Evolutionary conservation across 805 yeast genomes (phyloP).

Genomic region (Lachancea dasiensis): DNA sequence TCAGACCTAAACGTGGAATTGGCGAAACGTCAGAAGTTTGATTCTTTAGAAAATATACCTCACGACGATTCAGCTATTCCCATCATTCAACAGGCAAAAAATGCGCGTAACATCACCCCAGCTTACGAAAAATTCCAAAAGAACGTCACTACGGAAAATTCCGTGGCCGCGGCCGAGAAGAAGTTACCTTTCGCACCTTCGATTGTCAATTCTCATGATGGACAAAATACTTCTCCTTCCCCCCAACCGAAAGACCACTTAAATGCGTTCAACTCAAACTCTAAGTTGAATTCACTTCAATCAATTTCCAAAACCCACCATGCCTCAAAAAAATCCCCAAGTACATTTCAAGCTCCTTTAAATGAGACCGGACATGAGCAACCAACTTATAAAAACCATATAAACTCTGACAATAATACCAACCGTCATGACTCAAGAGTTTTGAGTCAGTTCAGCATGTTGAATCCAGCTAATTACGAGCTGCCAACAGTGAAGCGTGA

Average conservation of each 20-base stretch:
- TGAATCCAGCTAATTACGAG: conserved; percentile 18
- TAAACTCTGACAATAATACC: not conserved
- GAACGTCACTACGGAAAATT: not conserved
- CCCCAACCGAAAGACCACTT: not conserved
- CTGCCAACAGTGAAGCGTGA: conserved; percentile 23
- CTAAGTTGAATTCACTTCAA: conserved; percentile 29
- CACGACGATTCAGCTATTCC: not conserved
- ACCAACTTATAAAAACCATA: too few species aligned
- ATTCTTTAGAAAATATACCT: conserved; percentile 15
- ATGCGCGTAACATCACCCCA: conserved; percentile 18
- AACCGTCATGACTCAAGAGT: conserved; percentile 10
- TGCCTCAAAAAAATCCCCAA: too few species aligned
- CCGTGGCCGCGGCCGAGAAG: not conserved
- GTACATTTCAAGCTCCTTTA: too few species aligned
- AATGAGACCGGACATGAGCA: too few species aligned
- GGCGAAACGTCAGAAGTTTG: conserved; percentile 19
- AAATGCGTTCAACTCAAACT: conserved; percentile 7
- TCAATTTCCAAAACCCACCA: conserved; percentile 26
- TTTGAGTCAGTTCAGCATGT: conserved; percentile 14
- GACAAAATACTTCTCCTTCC: not conserved
- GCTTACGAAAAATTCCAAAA: conserved; percentile 25
- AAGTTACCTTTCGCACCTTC: not conserved
- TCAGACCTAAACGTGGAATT: conserved; percentile 38
- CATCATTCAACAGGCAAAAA: not conserved
- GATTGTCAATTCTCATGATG: not conserved